These are phyloP conservation scores for Albophoma yamanashiensis DNA, from an alignment of 2,329 filamentous ascomycete species.

Conservation along the genomic window DNA sequence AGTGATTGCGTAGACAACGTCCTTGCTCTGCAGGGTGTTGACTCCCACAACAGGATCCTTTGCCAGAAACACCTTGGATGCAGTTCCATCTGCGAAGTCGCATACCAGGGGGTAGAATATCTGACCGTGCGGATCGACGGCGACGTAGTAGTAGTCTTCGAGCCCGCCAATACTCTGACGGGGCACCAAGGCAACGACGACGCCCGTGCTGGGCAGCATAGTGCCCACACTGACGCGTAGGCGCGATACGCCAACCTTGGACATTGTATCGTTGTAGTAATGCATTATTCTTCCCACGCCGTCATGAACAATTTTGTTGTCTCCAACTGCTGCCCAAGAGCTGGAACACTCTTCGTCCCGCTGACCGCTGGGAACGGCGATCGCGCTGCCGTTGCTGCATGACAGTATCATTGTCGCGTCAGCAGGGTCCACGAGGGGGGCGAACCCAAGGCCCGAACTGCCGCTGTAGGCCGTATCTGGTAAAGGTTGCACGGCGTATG, in stretches of 20 bases:
- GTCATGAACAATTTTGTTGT: conserved; percentile 11
- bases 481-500: neutral
- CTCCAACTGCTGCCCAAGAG: conserved; percentile 10
- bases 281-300: conserved; percentile 15
- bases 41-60: conserved; percentile 12
- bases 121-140: conserved; percentile 9
- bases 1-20: conserved; percentile 14
- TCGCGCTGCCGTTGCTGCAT: conserved; percentile 24
- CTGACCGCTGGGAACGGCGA: conserved; percentile 12
- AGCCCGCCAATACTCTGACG: neutral
- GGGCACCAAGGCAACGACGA: conserved; percentile 10
- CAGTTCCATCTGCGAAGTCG: conserved; percentile 10
- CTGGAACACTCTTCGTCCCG: conserved; percentile 10
- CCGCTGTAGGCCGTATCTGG: conserved; percentile 8
- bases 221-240: conserved; percentile 12
- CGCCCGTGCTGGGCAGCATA: conserved; percentile 7
- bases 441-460: conserved; percentile 9
- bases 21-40: conserved; percentile 10
- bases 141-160: conserved; percentile 9
- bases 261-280: conserved; percentile 23
- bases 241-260: conserved; percentile 16
- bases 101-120: conserved; percentile 19
- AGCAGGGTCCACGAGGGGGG: conserved; percentile 9
- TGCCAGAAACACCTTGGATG: conserved; percentile 16
- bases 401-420: conserved; percentile 13